phyloP scores from a whole-genome alignment of 441 rosid species.

The Erodium moschatum region DNA sequence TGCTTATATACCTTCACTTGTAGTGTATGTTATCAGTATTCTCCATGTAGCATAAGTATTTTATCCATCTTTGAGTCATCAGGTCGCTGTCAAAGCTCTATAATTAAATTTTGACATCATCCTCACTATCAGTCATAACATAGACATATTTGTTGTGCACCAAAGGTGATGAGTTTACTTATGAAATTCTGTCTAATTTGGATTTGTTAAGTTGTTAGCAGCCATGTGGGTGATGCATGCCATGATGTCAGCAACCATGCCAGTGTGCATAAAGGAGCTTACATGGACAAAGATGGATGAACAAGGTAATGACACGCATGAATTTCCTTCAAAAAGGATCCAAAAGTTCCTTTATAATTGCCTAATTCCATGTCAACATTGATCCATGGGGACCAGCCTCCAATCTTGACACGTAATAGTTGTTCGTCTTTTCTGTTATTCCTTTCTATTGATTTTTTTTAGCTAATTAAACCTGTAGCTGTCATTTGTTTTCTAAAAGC shows the following conservation, averaged over 20 bases:
- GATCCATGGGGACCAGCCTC: conserved; percentile 9
- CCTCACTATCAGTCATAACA: conserved; percentile 2
- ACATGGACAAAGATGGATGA: conserved; percentile 1
- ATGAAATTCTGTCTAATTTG: background rate
- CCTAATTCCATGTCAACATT: conserved; percentile 11
- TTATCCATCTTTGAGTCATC: conserved; percentile 1
- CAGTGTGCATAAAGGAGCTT: background rate
- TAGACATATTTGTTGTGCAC: conserved; percentile 6
- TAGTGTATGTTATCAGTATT: background rate
- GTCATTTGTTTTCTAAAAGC: conserved; percentile 1
- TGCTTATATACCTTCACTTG: background rate
- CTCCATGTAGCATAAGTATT: background rate
- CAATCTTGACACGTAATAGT: conserved; percentile 5
- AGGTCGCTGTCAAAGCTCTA: background rate
- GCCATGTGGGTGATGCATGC: conserved; percentile 9
- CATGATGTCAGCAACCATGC: conserved; percentile 5
- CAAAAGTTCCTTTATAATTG: conserved; percentile 10
- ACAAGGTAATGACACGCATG: conserved; percentile 3
- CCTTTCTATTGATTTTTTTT: background rate
- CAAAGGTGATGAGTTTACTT: background rate
- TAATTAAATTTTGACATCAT: conserved; percentile 5
- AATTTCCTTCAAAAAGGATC: background rate
- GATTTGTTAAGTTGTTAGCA: conserved; percentile 7
- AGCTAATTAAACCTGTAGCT: conserved; percentile 8
- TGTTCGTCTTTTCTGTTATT: conserved; percentile 2